Evolutionary conservation across 192 early-diverging fungal species (phyloP), one percentile per base, ranked within the genome.

Genomic region (Gorgonomyces haynaldii): DNA sequence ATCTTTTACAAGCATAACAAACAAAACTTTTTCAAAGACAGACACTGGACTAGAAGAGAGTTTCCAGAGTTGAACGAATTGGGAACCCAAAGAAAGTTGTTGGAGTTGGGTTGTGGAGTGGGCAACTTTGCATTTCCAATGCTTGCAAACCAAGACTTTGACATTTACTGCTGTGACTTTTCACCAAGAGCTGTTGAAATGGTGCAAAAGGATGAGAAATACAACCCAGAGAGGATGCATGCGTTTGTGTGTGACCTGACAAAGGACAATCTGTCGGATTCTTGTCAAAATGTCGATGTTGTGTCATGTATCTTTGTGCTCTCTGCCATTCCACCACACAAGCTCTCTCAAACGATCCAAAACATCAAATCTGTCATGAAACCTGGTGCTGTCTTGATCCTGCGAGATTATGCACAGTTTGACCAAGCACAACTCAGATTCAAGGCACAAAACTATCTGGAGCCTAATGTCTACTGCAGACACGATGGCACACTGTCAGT

Each of bases 21-120:
- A 9, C 55, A 52, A 9, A 73, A 73, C 37, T 96, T 98, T 63
- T 98, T 94, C 74, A 95, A 95, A 56, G 90, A 98, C 66, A 72
- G 95, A 24, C 84, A 96, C 60, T 98, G 95, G 93, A 78, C 89
- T 5, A 79, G 83, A 45, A 60, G 91, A 8, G 93, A 96, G 66
- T 98, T 96, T 62, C 83, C 84, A 31, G 91, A 98, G 58, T 67
- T 98, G 26, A 64, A 62, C 23, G 24, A 20, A 19, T 16, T 36
- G 5, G 45, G 45, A 7, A 17, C 19, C 0, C 16, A 30, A n/a
- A 25, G 43, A 27, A 41, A 19, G 30, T 10, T 34, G 22, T 27
- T 54, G 40, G 50, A 47, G 8, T 22, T 54, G 16, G 28, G 49
- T 13, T 77, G 74, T 37, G 74, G 74, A 13, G 74, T 77, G 1